Conservation (phyloP, 345 rosid species). For the Moringa oleifera region DNA sequence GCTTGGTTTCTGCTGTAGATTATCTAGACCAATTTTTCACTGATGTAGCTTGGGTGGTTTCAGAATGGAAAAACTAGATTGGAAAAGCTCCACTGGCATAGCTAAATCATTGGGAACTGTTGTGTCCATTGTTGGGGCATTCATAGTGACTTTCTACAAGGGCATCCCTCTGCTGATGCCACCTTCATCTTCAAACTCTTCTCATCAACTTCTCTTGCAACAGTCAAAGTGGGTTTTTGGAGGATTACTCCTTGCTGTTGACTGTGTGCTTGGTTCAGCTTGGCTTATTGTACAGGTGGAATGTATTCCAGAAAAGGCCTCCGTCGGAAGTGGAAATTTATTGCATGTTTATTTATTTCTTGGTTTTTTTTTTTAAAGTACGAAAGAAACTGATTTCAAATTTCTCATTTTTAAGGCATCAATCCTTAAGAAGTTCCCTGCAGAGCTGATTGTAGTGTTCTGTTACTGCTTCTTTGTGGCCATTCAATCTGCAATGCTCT, state of each 20-base stretch:
- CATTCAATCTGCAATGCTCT: constrained; percentile 40
- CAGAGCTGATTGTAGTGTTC: constrained; percentile 36
- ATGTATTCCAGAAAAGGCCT: no score
- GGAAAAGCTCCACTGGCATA: constrained; percentile 27
- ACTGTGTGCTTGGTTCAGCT: not conserved
- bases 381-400: not conserved
- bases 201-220: not conserved
- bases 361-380: not conserved
- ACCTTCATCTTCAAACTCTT: not conserved
- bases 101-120: constrained; percentile 12
- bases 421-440: constrained; percentile 35
- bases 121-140: not conserved
- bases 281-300: not conserved
- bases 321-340: not conserved
- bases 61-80: constrained; percentile 15
- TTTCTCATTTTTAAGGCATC: constrained; percentile 14
- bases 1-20: not conserved
- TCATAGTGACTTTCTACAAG: not conserved
- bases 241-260: not conserved
- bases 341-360: not conserved
- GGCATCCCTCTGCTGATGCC: not conserved
- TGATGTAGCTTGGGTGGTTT: not conserved
- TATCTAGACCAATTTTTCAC: constrained; percentile 1
- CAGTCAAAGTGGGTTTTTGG: not conserved
- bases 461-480: constrained; percentile 44